Conservation (phyloP, 2,329 filamentous ascomycete genomes). For the Trichoderma sp. region DNA sequence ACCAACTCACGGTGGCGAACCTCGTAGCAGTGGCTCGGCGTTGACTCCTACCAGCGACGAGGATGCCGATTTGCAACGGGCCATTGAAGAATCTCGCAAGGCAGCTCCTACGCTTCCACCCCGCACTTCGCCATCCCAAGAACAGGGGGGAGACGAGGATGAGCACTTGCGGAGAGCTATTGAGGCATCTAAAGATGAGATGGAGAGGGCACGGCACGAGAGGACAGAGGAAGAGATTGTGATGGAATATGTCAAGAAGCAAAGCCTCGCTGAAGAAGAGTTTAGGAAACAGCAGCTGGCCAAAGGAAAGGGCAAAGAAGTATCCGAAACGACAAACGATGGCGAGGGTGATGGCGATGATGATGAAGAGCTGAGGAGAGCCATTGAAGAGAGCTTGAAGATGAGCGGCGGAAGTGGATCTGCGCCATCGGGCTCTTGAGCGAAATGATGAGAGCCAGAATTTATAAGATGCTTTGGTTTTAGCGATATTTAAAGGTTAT, state of each 20-base stretch:
- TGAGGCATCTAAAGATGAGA: constrained; percentile 42
- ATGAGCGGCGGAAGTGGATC: constrained; percentile 32
- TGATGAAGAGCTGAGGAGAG: constrained; percentile 55
- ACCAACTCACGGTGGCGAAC: background rate
- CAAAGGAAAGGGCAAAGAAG: constrained; percentile 36
- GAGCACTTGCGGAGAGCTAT: constrained; percentile 43
- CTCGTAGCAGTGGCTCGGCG: background rate
- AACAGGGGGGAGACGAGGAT: constrained; percentile 38
- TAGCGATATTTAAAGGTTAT: background rate
- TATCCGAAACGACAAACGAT: constrained; percentile 28
- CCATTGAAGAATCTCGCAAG: constrained; percentile 40
- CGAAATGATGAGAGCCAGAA: background rate
- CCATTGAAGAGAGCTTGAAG: constrained; percentile 55
- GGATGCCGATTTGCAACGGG: constrained; percentile 40
- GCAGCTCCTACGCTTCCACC: constrained; percentile 22
- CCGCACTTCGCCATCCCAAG: constrained; percentile 16
- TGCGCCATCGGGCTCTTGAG: constrained; percentile 24
- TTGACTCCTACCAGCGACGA: constrained; percentile 33
- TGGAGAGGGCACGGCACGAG: constrained; percentile 40
- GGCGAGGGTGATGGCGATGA: constrained; percentile 53
- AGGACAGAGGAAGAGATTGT: constrained; percentile 69
- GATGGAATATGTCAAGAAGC: constrained; percentile 73
- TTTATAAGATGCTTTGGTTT: background rate
- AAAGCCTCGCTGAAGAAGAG: constrained; percentile 69
- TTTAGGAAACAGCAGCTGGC: constrained; percentile 30